Evolutionary conservation across 2,329 filamentous ascomycete species (phyloP).

Genomic region (Lasiodiplodia theobromae): DNA sequence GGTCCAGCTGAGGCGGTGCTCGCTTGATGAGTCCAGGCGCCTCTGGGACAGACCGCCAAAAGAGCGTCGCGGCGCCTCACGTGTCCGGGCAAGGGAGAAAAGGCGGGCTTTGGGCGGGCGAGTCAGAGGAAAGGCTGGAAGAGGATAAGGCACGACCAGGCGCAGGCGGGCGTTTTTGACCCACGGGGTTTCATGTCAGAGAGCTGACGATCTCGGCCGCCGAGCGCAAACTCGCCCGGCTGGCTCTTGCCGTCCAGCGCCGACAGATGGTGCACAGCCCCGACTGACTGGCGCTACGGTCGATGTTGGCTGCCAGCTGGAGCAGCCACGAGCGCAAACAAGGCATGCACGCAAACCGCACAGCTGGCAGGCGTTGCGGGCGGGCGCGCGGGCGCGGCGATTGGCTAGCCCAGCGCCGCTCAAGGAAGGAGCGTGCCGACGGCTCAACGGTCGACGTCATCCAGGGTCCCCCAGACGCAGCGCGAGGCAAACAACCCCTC

Average conservation of each 20-base stretch:
- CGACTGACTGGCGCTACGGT: constrained; percentile 13
- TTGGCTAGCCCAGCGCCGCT: constrained; percentile 2
- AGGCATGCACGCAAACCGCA: neutral
- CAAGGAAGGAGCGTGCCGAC: neutral
- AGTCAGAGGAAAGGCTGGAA: constrained; percentile 21
- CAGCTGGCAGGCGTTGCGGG: constrained; percentile 11
- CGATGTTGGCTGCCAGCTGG: constrained; percentile 4
- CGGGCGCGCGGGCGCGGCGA: neutral
- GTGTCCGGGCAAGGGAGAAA: constrained; percentile 11
- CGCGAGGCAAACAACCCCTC: neutral
- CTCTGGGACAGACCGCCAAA: constrained; percentile 17
- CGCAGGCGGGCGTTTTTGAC: constrained; percentile 20
- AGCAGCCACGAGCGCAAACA: constrained; percentile 19
- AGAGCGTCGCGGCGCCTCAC: constrained; percentile 16
- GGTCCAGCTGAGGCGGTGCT: neutral
- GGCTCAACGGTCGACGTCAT: constrained; percentile 17
- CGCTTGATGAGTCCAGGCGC: constrained; percentile 6
- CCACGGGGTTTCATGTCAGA: constrained; percentile 25
- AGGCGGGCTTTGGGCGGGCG: neutral
- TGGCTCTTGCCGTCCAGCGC: neutral
- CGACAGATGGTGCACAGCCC: neutral
- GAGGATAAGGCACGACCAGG: constrained; percentile 19
- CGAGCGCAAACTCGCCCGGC: constrained; percentile 18
- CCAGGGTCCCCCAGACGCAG: constrained; percentile 2
- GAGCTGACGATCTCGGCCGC: constrained; percentile 24